Evolutionary conservation across 805 yeast genomes (phyloP), one percentile per base, ranked within the genome.

Genomic region (Candida namnaoensis): DNA sequence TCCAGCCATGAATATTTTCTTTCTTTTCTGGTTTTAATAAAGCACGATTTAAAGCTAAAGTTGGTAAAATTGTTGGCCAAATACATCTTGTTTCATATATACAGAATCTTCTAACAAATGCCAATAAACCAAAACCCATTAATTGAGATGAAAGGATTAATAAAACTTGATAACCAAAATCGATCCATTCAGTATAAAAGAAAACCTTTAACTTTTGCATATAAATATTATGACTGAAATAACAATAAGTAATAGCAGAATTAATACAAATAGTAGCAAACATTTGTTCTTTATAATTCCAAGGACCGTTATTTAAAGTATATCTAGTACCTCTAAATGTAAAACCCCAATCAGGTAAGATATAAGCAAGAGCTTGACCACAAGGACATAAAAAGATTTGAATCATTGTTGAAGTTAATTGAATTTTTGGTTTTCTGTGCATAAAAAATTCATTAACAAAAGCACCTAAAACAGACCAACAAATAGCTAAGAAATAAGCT

Each of bases 71-170:
- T 2, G 71, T 61, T 33, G 79, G 81, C 83, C 83, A 78, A 32
- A 78, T 53, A 11, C 77, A 65, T 41, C 65, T 59, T 5, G 62
- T 60, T 12, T 78, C 79, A 50, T 76, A 76, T 8, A 78, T 69
- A 3, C 68, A 69, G 30, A 80, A 72, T 44, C 74, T 71, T 51
- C 82, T 69, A 68, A 79, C 68, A 19, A 80, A 52, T 39, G 83
- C 81, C 6, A 87, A 85, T 54, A 81, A 71, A 1, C 84, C 80
- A 51, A 78, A 74, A 24, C 88, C 88, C 48, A 81, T 60, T 46
- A 74, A 76, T 53, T 79, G 81, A 2, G 84, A 68, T 3, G 82
- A 68, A 5, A 78, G 47, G 1, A 74, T 60, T 32, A 80, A 62
- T 32, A 77, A 48, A 12, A 78, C 48, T 57, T 77, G 80, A 56